phyloP scores from a whole-genome alignment of 345 rosid genomes.

The Angophora floribunda region DNA sequence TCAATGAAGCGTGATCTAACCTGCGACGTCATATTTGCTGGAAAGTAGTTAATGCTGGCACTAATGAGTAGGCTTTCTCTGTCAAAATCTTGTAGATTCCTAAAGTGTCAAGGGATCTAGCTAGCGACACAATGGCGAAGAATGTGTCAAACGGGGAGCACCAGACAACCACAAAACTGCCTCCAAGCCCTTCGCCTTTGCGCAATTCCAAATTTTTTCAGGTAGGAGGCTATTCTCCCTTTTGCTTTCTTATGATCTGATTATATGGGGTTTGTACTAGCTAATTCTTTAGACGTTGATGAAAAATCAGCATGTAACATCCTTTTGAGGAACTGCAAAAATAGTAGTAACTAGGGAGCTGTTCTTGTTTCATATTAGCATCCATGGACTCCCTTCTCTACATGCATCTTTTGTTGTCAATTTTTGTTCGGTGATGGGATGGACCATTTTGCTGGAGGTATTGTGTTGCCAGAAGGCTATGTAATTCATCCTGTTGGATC shows the following conservation, averaged over 20 bases:
- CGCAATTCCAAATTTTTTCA: constrained; percentile 82
- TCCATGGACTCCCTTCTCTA: background rate
- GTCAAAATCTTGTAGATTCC: background rate
- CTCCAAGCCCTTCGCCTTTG: constrained; percentile 89
- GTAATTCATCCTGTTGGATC: background rate
- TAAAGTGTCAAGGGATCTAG: background rate
- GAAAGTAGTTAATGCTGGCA: background rate
- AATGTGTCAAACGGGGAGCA: constrained; percentile 39
- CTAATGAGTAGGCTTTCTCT: background rate
- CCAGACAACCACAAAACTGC: constrained; percentile 50
- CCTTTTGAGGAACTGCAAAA: background rate
- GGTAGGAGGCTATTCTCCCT: constrained; percentile 12
- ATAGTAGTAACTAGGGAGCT: background rate
- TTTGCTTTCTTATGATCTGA: background rate
- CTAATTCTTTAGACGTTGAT: background rate
- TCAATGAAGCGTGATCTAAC: background rate
- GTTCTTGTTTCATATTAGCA: background rate
- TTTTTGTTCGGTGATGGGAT: background rate
- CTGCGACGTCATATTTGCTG: background rate
- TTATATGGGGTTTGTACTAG: background rate
- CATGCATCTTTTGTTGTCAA: background rate
- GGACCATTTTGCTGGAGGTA: background rate
- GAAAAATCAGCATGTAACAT: background rate
- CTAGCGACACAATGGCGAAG: constrained; percentile 26
- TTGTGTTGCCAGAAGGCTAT: background rate